These are phyloP conservation scores for Eleusine indica DNA, from an alignment of 176 grass and related monocot genomes.

Conservation along the genomic window DNA sequence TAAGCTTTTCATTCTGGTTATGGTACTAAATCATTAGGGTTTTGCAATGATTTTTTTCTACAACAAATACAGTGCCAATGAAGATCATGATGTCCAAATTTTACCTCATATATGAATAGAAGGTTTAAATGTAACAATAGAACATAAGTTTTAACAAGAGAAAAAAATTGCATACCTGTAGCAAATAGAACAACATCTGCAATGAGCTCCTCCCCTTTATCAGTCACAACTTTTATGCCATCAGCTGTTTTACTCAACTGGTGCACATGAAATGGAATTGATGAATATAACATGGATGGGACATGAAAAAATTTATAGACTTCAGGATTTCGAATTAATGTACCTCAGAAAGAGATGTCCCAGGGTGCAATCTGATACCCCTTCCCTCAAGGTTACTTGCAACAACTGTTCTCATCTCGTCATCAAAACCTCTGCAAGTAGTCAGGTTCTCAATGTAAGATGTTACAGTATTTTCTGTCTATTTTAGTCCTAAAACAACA, in stretches of 20 bases:
- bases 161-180: conserved; percentile 61
- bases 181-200: conserved; percentile 97
- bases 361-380: conserved; percentile 81
- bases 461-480: neutral
- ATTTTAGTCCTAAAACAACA: neutral
- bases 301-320: neutral
- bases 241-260: conserved; percentile 82
- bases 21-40: neutral
- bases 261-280: conserved; percentile 42
- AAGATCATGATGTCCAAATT: neutral
- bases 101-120: neutral
- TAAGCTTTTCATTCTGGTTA: neutral
- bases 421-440: conserved; percentile 82
- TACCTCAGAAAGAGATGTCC: conserved; percentile 75
- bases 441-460: conserved; percentile 8
- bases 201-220: conserved; percentile 81
- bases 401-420: conserved; percentile 90
- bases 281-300: conserved; percentile 1
- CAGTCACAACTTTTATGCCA: conserved; percentile 83
- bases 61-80: neutral
- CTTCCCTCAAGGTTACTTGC: conserved; percentile 93
- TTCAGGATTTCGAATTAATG: neutral
- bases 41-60: neutral
- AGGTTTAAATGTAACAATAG: neutral
- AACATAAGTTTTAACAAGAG: neutral